These are phyloP conservation scores for Elaeagnus macrophylla DNA, from an alignment of 306 rosid species.

Conservation along the genomic window DNA sequence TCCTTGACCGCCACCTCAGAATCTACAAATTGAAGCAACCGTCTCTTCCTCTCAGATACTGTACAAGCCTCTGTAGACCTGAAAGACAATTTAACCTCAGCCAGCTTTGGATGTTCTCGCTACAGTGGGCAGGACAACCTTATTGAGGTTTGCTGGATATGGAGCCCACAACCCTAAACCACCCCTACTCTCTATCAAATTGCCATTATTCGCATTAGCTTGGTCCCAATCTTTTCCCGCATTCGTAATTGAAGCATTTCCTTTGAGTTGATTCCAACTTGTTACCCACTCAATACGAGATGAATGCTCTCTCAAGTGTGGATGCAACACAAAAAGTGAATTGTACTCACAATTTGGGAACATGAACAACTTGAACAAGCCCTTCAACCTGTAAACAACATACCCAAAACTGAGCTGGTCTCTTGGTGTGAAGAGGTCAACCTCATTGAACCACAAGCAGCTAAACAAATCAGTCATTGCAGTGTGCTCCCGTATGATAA, in stretches of 20 bases:
- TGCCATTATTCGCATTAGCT: constrained; percentile 39
- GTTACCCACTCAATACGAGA: constrained; percentile 97
- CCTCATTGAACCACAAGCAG: constrained; percentile 98
- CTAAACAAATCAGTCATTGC: constrained; percentile 75
- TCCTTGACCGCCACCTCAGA: no score
- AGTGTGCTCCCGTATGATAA: constrained; percentile 77
- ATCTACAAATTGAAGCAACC: no score
- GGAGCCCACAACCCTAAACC: constrained; percentile 92
- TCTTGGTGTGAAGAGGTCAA: constrained; percentile 92
- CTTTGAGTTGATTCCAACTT: constrained; percentile 57
- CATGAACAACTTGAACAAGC: constrained; percentile 60
- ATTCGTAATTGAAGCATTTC: constrained; percentile 19
- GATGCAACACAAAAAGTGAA: constrained; percentile 90
- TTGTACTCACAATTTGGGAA: constrained; percentile 93
- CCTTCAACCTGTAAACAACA: constrained; percentile 72
- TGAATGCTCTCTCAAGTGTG: constrained; percentile 98
- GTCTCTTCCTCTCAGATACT: no score
- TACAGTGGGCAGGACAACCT: constrained; percentile 61
- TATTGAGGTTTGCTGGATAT: constrained; percentile 66
- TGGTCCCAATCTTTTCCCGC: constrained; percentile 58
- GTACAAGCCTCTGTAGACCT: no score
- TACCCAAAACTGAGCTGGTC: constrained; percentile 98
- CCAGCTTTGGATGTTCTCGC: constrained; percentile 90
- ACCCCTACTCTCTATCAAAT: constrained; percentile 71
- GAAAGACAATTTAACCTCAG: constrained; percentile 30